Base-by-base conservation (phyloP, 2,329 filamentous ascomycete species). In the Cladosporium sp. region DNA sequence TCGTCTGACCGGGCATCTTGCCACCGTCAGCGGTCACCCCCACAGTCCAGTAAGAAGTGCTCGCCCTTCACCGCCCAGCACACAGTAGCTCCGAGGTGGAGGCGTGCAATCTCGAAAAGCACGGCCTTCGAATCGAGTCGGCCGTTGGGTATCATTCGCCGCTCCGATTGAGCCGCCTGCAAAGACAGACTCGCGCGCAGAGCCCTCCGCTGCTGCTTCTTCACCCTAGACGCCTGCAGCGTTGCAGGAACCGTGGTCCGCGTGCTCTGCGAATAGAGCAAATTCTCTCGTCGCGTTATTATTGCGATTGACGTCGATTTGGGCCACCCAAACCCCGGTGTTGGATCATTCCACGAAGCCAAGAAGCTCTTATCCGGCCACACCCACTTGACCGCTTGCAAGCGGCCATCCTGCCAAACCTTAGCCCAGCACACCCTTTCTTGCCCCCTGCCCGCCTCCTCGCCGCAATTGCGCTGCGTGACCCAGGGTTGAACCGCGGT, bases 331-430 rank as follows among this genome's bases (percentile, higher is more conserved):
- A 32, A 18, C 38, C 25, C 33, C 18, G 38, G 43, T 33, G 32
- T 33, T 38, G n/a, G 15, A 19, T 16, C 15, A 27, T 15, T 35
- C 45, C 36, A 32, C 45, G 30, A 7, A 40, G 45, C 45, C 45
- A 48, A 48, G 45, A 25, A 16, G 30, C 19, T 32, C 45, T 48
- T 48, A 40, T 15, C 45, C 45, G 45, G 36, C 36, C 19, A 40
- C 45, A 48, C 20, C 45, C 45, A 48, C 45, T 48, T 48, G 45
- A 40, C 45, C 36, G 45, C 45, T 33, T 12, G 36, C 45, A 48
- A 48, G 45, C 45, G 45, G 36, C 45, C 45, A 40, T 48, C 45
- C 45, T 48, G 35, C 45, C 45, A 48, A 48, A 48, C 45, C 36
- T 40, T 48, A 25, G 36, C 16, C 45, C 45, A 39, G 35, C 36